Conservation (phyloP, 345 rosid genomes). For the Heritiera fomes region DNA sequence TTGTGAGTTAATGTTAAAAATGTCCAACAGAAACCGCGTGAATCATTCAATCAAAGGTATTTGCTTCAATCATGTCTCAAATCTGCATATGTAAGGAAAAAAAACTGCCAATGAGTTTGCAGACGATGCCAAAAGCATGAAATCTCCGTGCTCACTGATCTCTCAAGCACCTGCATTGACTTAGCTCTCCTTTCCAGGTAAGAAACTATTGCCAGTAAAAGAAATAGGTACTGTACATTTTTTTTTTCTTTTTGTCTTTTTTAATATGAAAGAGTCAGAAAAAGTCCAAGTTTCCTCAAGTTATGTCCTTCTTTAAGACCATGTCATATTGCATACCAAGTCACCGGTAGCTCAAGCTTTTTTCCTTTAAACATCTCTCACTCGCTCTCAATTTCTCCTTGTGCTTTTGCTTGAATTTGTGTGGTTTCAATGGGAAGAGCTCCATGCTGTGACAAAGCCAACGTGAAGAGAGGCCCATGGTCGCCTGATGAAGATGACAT, state of each 20-base stretch:
- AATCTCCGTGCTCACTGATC: constrained; percentile 5
- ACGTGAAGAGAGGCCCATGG: constrained; percentile 43
- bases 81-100: neutral
- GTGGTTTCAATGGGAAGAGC: constrained; percentile 37
- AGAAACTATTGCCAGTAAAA: neutral
- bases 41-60: neutral
- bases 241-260: neutral
- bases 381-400: neutral
- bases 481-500: constrained; percentile 40
- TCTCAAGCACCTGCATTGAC: constrained; percentile 8
- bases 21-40: constrained; percentile 25
- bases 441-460: constrained; percentile 43
- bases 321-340: neutral
- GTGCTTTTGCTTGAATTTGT: constrained; percentile 7
- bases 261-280: constrained; percentile 16
- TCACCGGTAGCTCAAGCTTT: neutral
- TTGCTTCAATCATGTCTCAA: neutral
- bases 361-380: neutral
- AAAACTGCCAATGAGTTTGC: neutral
- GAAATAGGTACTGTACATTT: no score
- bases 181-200: neutral
- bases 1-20: neutral
- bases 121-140: constrained; percentile 8
- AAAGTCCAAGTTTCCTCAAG: constrained; percentile 8
- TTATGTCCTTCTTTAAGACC: neutral